Evolutionary conservation across 345 rosid species (phyloP), one percentile per base, ranked within the genome.

Genomic region (Hibiscus mutabilis): DNA sequence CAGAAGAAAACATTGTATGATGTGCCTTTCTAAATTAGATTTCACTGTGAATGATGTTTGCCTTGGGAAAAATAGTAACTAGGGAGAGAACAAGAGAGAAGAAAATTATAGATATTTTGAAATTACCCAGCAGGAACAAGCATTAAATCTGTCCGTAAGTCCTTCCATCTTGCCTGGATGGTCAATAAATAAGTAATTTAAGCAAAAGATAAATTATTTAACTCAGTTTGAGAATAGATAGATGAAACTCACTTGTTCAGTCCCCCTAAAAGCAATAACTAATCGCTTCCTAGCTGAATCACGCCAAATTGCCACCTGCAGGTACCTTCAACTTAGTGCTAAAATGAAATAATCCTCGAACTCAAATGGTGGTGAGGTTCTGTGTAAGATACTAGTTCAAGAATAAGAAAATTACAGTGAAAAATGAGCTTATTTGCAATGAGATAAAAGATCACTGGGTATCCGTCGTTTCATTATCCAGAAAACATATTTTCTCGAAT

Each of bases 281-380:
- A 94, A 72, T 80, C 93, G 86, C 82, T 75, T 88, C 76, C 91
- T 79, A 65, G 85, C 87, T 71, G 82, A 81, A 80, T 94, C 98
- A 76, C 93, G 97, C 98, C 98, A 94, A 72, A 94, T 86, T 77
- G 98, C 98, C 68, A 87, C 91, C 98, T 94, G 84, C 59, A 75
- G 71, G 46, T 70, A 68, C 52, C 67, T 47, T 70, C 27, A 60
- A 72, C 66, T 86, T 42, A 78, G 74, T 78, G 68, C 75, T 57
- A 64, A 73, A 70, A 21, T 68, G 21, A 59, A 66, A 22, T 9
- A 64, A 75, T 74, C 64, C 42, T 46, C 60, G 19, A 15, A 72
- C 64, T 70, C 47, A 65, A 63, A 55, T n/a, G n/a, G n/a, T 64
- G 37, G 18, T 8, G 14, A 73, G 24, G 69, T 31, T 5, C 33